Conservation (phyloP, 208 protist species). For the Leishmania arabica region DNA sequence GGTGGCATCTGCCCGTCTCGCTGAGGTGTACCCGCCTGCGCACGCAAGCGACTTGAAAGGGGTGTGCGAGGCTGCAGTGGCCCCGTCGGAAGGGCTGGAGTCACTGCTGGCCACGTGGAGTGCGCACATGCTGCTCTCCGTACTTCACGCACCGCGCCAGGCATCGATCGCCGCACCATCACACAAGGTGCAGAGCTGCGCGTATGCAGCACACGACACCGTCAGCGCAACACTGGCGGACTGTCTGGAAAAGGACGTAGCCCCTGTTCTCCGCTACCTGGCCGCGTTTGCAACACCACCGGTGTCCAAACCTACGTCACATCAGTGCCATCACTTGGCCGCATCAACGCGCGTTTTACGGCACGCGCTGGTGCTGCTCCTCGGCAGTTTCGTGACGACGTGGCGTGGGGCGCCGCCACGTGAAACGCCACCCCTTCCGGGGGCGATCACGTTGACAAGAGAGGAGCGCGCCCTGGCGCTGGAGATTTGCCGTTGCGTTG, state of each 20-base stretch:
- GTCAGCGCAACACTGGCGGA: conserved; percentile 2
- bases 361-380: conserved; percentile 16
- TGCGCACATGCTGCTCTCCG: conserved; percentile 19
- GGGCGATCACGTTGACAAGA: not conserved
- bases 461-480: conserved; percentile 11
- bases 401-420: conserved; percentile 2
- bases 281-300: not conserved
- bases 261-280: conserved; percentile 24
- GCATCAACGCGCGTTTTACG: not conserved
- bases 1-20: not conserved
- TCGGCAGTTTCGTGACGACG: conserved; percentile 15
- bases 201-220: not conserved
- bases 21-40: conserved; percentile 17
- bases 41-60: not conserved
- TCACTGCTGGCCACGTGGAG: conserved; percentile 25
- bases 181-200: not conserved
- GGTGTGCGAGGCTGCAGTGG: not conserved
- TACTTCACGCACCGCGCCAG: not conserved
- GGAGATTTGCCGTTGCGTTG: conserved; percentile 12
- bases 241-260: conserved; percentile 2
- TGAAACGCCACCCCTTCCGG: not conserved
- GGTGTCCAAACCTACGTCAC: too few species aligned
- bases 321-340: not conserved
- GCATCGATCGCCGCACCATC: not conserved
- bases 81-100: not conserved